A percentile compares a stretch with the other conserved stretches of the same genome.
These are phyloP conservation scores for Rubus parviflorus DNA, from an alignment of 306 rosid species.

Conservation along the genomic window DNA sequence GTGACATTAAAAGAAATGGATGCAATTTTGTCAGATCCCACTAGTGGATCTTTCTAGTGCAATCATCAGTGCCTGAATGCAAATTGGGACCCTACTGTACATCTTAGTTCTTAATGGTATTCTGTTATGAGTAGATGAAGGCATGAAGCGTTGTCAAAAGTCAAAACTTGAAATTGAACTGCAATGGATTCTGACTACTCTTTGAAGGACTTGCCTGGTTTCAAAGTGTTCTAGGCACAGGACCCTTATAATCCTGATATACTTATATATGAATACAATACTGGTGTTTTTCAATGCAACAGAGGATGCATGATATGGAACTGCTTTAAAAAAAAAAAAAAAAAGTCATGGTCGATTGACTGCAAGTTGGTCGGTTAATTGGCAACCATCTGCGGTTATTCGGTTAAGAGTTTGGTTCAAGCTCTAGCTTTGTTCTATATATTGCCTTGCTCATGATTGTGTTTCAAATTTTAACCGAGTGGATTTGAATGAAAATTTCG, in stretches of 20 bases:
- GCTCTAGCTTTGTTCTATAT: not conserved
- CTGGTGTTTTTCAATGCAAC: not conserved
- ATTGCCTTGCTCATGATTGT: not conserved
- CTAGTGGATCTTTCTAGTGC: slow-evolving; percentile 7
- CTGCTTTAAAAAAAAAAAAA: too few relatives aligned
- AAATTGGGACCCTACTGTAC: not conserved
- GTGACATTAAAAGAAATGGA: not conserved
- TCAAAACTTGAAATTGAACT: not conserved
- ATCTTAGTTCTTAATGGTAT: not conserved
- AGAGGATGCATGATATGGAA: not conserved
- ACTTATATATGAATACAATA: not conserved
- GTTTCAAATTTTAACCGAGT: not conserved
- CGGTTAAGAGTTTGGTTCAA: not conserved
- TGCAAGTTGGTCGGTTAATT: not conserved
- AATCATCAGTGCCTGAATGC: slow-evolving; percentile 1
- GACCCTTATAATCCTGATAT: not conserved
- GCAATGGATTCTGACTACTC: not conserved
- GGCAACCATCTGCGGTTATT: not conserved
- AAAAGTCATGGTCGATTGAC: not conserved
- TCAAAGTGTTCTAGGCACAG: not conserved
- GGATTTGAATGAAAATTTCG: not conserved
- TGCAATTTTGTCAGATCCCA: slow-evolving; percentile 10
- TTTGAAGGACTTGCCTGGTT: not conserved
- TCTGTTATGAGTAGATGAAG: not conserved
- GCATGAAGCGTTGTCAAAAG: not conserved